Base-by-base conservation (phyloP, 148 eudicot species). In the Fagopyrum tataricum region DNA sequence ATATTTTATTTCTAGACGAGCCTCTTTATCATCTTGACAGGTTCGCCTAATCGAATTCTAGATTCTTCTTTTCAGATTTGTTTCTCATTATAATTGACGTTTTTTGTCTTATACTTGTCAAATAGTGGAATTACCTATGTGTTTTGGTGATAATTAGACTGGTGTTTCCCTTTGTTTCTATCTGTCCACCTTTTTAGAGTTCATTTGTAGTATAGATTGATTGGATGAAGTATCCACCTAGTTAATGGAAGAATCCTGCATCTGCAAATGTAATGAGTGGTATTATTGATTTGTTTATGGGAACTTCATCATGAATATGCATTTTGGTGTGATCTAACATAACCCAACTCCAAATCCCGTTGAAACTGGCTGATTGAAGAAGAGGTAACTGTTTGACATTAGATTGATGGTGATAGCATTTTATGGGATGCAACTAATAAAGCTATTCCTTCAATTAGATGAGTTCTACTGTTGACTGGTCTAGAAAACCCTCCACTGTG, bases 1-100 rank as follows among this genome's bases (percentile, higher is more conserved):
- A 91, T 70, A 77, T 87, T 73, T 70, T 94, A 80, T 91, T 94
- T 76, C 87, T 94, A 67, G 98, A 94, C 31, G 98, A 94, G 86
- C 98, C 98, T 74, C 96, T 94, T 61, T 94, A 94, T 84, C 98
- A 91, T 88, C 97, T 94, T 61, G 90, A 94, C 96, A 94, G 98
- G 98, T 94, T 53, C 23, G 42, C 43, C 21, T 15, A 55, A 7
- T 72, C 37, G 20, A 48, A 58, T 14, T 17, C 4, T 55, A 24
- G 61, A 18, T 14, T 43, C 20, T 37, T 8, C 11, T 37, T 13
- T 64, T 13, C 9, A 61, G 14, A 8, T 2, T 61, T 12, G 5
- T 61, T 24, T 39, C 44, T 15, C 10, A 13, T 39, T 6, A 64
- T 64, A 4, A n/a, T 37, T 9, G 14, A 64, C 43, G 14, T 37